Evolutionary conservation across 2,329 filamentous ascomycete species (phyloP).

Genomic region (Pleomassaria siparia): DNA sequence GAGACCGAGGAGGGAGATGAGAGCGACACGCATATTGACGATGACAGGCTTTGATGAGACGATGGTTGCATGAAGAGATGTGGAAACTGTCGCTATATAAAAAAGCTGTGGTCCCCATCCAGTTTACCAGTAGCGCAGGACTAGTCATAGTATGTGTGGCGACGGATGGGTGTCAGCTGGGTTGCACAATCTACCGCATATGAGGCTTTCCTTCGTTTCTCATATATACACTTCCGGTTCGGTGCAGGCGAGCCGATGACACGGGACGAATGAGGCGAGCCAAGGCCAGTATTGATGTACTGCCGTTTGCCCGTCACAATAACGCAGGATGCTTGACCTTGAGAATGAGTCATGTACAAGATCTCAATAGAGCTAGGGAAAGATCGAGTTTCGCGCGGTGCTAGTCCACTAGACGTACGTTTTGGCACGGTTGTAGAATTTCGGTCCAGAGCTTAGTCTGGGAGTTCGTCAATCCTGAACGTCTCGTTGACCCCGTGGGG

Average conservation of each 20-base stretch:
- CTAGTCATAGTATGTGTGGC: conserved; percentile 2
- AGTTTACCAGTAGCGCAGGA: conserved; percentile 1
- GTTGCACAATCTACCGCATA: conserved; percentile 14
- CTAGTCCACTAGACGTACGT: no score
- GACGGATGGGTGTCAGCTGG: conserved; percentile 3
- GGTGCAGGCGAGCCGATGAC: conserved; percentile 4
- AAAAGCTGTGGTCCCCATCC: background rate
- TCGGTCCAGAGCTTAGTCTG: no score
- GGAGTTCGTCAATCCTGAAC: background rate
- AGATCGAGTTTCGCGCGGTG: no score
- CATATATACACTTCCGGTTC: conserved; percentile 7
- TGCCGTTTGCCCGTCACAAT: conserved; percentile 9
- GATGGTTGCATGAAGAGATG: background rate
- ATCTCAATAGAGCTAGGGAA: no score
- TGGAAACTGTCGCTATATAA: conserved; percentile 3
- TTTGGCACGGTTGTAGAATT: no score
- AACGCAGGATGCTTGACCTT: background rate
- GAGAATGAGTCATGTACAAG: no score
- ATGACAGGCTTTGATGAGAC: background rate
- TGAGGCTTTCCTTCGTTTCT: conserved; percentile 7
- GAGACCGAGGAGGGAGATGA: conserved; percentile 10
- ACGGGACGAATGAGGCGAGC: conserved; percentile 6
- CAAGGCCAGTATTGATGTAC: conserved; percentile 8
- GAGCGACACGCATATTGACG: conserved; percentile 14
- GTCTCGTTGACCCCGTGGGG: conserved; percentile 3